Evolutionary conservation across 108 stramenopile species (phyloP), one percentile per base, ranked within the genome.

Genomic region (Parmales sp.): DNA sequence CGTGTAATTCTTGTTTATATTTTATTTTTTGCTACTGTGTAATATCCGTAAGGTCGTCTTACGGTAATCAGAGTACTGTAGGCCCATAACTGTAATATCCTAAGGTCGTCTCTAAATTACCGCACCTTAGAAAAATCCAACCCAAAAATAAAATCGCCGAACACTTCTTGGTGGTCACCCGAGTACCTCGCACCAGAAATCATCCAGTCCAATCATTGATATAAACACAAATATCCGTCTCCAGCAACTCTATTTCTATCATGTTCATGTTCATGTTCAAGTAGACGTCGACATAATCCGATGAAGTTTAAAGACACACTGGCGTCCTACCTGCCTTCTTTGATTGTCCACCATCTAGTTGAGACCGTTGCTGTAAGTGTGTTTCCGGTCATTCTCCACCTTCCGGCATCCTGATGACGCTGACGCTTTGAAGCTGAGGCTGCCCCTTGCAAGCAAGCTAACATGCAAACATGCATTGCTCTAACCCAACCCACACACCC

Each of bases 121-220:
- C n/a, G n/a, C n/a, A n/a, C n/a, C n/a, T n/a, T n/a, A n/a, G n/a
- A n/a, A n/a, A n/a, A n/a, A n/a, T n/a, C n/a, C n/a, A n/a, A n/a
- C n/a, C n/a, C n/a, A n/a, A n/a, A n/a, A n/a, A n/a, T n/a, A n/a
- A n/a, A n/a, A n/a, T n/a, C n/a, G n/a, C n/a, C n/a, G n/a, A n/a
- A n/a, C n/a, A n/a, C n/a, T n/a, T n/a, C n/a, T n/a, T 83, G 83
- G 63, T 81, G 83, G 0, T 82, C 83, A 2, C 83, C 83, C 25
- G 83, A 83, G 65, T 83, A 83, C 76, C 76, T 80, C 26, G 83
- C 83, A 1, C 81, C 83, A 8, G 97, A 98, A 71, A 95, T 96
- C 38, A 96, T 83, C 25, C 74, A 76, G 76, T 70, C 51, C 41
- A 71, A 76, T n/a, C n/a, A n/a, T n/a, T n/a, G n/a, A n/a, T n/a